A percentile compares a stretch with the other conserved stretches of the same genome.
Conservation (phyloP, 495 filamentous ascomycete species). For the Letharia columbiana region DNA sequence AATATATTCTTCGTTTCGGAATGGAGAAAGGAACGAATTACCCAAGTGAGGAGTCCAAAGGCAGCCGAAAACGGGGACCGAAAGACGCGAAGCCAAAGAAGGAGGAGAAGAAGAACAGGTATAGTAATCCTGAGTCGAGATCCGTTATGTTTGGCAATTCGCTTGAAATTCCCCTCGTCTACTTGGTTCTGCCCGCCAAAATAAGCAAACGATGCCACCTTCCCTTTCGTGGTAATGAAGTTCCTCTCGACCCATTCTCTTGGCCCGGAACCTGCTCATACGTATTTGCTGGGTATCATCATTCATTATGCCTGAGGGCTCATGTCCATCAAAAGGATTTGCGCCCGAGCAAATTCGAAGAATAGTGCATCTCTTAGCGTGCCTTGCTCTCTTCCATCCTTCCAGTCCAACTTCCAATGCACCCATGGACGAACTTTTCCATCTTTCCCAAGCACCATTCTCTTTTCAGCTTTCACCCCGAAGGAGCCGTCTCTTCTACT, state of each 20-base stretch:
- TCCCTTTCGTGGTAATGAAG: slow-evolving; percentile 1
- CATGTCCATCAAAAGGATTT: background rate
- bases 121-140: background rate
- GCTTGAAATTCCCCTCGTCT: background rate
- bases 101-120: background rate
- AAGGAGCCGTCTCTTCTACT: background rate
- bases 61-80: background rate
- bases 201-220: background rate
- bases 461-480: background rate
- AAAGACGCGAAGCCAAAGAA: background rate
- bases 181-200: background rate
- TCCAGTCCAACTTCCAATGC: background rate
- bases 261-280: background rate
- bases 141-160: background rate
- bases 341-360: slow-evolving; percentile 3
- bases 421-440: background rate
- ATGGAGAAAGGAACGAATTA: background rate
- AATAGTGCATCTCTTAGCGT: slow-evolving; percentile 7
- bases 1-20: background rate
- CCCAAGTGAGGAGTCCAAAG: background rate
- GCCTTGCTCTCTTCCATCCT: background rate
- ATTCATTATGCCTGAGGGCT: background rate
- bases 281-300: background rate
- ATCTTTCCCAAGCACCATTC: background rate
- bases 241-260: background rate